Percentiles rank a stretch among this genome's conserved stretches.
Evolutionary conservation across 495 filamentous ascomycete species (phyloP).

Genomic region (Lophiotrema nucula): DNA sequence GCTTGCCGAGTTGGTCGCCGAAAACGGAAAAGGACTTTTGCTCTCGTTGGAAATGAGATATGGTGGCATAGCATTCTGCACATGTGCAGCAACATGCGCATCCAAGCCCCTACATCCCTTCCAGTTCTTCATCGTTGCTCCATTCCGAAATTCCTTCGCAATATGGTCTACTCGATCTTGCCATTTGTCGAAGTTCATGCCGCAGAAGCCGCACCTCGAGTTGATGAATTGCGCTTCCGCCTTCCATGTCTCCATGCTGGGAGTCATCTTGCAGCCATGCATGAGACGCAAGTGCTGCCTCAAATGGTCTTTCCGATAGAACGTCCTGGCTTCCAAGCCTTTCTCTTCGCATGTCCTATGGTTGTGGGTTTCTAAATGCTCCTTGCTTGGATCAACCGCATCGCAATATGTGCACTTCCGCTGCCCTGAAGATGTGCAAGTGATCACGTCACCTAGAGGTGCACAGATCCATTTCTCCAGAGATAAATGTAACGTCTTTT

Average conservation of each 20-base stretch:
- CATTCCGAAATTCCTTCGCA: constrained; percentile 44
- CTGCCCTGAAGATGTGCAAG: constrained; percentile 44
- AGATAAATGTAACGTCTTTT: constrained; percentile 74
- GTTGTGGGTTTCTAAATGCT: constrained; percentile 70
- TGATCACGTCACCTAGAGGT: constrained; percentile 59
- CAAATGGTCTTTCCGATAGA: constrained; percentile 82
- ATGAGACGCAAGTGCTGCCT: constrained; percentile 78
- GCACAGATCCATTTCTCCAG: constrained; percentile 80
- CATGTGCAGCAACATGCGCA: constrained; percentile 38
- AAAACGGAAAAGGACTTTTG: constrained; percentile 41
- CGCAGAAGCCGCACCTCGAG: constrained; percentile 45
- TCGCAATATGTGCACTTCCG: constrained; percentile 70
- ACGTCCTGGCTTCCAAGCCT: constrained; percentile 64
- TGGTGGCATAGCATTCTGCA: constrained; percentile 46
- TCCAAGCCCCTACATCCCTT: constrained; percentile 45
- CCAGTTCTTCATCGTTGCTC: constrained; percentile 44
- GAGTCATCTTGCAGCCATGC: constrained; percentile 62
- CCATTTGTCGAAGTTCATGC: constrained; percentile 41
- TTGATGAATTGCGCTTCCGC: constrained; percentile 38
- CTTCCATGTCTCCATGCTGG: constrained; percentile 72
- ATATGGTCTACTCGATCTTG: constrained; percentile 43
- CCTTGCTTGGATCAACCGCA: constrained; percentile 52
- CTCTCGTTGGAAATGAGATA: constrained; percentile 44
- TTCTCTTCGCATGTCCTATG: constrained; percentile 67
- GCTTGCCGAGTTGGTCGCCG: constrained; percentile 36